Percentiles rank a stretch among this genome's conserved stretches.
Evolutionary conservation across 2,329 filamentous ascomycete species (phyloP).

Genomic region (Calcarisporium arbuscula): DNA sequence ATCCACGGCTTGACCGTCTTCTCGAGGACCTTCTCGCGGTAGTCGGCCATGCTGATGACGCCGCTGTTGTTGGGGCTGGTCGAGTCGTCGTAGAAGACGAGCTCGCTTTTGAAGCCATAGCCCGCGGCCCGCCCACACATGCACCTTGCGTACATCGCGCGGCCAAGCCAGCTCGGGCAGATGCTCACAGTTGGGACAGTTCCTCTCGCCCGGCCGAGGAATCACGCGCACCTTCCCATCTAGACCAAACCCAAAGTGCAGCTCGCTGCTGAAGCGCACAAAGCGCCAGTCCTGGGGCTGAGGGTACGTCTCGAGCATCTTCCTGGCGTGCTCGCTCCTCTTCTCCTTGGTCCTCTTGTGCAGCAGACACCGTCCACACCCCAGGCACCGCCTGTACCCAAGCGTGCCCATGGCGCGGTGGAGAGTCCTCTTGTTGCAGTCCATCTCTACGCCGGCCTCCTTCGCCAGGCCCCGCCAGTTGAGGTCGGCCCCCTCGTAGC

Average conservation of each 20-base stretch:
- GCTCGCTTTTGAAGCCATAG: slow-evolving; percentile 30
- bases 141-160: slow-evolving; percentile 25
- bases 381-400: slow-evolving; percentile 27
- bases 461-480: slow-evolving; percentile 28
- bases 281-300: slow-evolving; percentile 24
- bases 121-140: slow-evolving; percentile 30
- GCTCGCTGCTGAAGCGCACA: slow-evolving; percentile 29
- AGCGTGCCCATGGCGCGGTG: slow-evolving; percentile 31
- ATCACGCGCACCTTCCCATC: slow-evolving; percentile 29
- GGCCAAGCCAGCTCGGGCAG: slow-evolving; percentile 20
- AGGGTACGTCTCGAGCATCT: slow-evolving; percentile 25
- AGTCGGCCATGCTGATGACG: slow-evolving; percentile 26
- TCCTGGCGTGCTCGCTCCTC: slow-evolving; percentile 25
- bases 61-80: slow-evolving; percentile 25
- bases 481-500: slow-evolving; percentile 22
- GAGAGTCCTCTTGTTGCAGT: slow-evolving; percentile 27
- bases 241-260: slow-evolving; percentile 32
- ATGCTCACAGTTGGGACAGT: slow-evolving; percentile 22
- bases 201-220: slow-evolving; percentile 26
- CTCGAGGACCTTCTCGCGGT: slow-evolving; percentile 26
- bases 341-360: slow-evolving; percentile 25
- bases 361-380: slow-evolving; percentile 22
- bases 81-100: slow-evolving; percentile 30
- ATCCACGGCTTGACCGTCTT: slow-evolving; percentile 28
- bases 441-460: slow-evolving; percentile 24